These are phyloP conservation scores for Candida broadrunensis DNA, from an alignment of 805 yeast species.

Conservation along the genomic window DNA sequence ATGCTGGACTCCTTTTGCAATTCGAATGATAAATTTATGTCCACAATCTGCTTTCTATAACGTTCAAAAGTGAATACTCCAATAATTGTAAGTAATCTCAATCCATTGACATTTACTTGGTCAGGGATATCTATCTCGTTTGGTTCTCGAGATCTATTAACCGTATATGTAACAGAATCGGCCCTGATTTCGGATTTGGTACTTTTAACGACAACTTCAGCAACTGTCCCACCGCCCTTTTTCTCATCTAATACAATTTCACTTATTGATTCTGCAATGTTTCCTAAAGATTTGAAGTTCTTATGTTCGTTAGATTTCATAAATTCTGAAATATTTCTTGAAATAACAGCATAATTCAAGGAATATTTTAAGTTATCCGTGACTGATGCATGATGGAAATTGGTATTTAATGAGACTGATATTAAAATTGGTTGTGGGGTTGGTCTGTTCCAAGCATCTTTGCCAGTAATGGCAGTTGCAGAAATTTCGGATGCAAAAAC, in stretches of 20 bases:
- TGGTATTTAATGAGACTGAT: constrained; percentile 59
- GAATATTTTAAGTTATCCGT: constrained; percentile 81
- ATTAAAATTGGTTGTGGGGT: constrained; percentile 64
- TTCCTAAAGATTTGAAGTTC: constrained; percentile 42
- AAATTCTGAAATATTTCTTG: constrained; percentile 57
- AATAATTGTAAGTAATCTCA: constrained; percentile 70
- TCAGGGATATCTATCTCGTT: constrained; percentile 13
- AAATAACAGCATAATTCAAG: constrained; percentile 83
- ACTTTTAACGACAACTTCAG: constrained; percentile 37
- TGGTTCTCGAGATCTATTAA: constrained; percentile 26
- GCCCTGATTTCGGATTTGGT: constrained; percentile 62
- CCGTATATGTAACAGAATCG: constrained; percentile 40
- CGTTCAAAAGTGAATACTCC: constrained; percentile 95
- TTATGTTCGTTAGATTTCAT: constrained; percentile 41
- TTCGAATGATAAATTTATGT: constrained; percentile 45
- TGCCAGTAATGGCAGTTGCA: constrained; percentile 63
- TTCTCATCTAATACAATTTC: constrained; percentile 41
- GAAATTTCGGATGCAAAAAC: constrained; percentile 55
- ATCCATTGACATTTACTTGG: constrained; percentile 40
- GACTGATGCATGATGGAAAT: constrained; percentile 69
- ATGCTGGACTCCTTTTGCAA: constrained; percentile 26
- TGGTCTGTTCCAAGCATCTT: constrained; percentile 71
- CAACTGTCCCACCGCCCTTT: constrained; percentile 46
- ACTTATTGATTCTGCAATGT: constrained; percentile 48
- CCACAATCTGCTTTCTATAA: constrained; percentile 74